Conservation (phyloP, 176 grass and related monocot genomes). For the Puya raimondii region DNA sequence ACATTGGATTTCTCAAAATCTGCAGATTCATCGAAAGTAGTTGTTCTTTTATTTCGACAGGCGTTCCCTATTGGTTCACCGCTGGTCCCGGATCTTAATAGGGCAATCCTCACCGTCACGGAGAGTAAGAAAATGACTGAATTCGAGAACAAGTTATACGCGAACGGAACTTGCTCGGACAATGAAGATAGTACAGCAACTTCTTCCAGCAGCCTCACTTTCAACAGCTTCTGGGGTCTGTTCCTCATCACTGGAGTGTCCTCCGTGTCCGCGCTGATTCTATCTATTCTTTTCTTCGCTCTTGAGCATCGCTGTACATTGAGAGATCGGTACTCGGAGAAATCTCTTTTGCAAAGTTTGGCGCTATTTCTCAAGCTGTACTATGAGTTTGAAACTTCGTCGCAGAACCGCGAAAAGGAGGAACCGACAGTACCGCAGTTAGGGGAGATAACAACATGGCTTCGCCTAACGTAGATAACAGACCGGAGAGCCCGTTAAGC, state of each 20-base stretch:
- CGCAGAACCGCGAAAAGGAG: constrained; percentile 8
- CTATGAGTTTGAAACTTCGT: background rate
- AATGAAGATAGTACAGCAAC: constrained; percentile 28
- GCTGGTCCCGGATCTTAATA: constrained; percentile 44
- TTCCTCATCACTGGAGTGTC: constrained; percentile 50
- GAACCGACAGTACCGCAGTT: background rate
- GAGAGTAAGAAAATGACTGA: constrained; percentile 14
- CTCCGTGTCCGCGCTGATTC: constrained; percentile 32
- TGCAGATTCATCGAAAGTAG: background rate
- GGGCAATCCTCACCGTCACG: constrained; percentile 28
- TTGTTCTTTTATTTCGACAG: constrained; percentile 29
- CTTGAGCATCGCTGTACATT: constrained; percentile 1
- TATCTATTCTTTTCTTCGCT: constrained; percentile 25
- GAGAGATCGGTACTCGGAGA: background rate
- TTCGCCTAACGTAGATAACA: background rate
- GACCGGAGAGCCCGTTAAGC: constrained; percentile 22
- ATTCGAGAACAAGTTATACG: constrained; percentile 23
- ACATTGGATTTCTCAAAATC: no score
- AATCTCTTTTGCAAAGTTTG: constrained; percentile 18
- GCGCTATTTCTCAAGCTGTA: constrained; percentile 27
- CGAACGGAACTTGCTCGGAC: constrained; percentile 14
- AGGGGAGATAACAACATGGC: background rate
- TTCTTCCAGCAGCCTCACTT: constrained; percentile 40
- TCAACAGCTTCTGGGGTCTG: constrained; percentile 49
- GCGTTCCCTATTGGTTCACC: constrained; percentile 58